Conservation (phyloP, 768 basidiomycete genomes). For the Multifurca ochricompacta region DNA sequence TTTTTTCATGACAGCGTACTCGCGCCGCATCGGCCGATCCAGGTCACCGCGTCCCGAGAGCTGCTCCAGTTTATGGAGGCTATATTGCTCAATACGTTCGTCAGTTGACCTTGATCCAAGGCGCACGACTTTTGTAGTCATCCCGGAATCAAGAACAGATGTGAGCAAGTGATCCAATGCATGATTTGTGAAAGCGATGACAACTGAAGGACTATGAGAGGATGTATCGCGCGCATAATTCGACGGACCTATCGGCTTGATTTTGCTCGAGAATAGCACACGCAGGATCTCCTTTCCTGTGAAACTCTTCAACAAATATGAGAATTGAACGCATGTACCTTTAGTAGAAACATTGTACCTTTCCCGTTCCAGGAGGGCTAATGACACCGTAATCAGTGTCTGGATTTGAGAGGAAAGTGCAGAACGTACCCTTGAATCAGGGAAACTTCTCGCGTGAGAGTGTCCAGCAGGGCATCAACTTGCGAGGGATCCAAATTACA, state of each 20-base stretch:
- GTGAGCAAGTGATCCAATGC: slow-evolving; percentile 65
- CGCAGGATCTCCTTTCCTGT: slow-evolving; percentile 65
- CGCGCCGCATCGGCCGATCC: slow-evolving; percentile 26
- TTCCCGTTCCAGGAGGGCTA: slow-evolving; percentile 73
- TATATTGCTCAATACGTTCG: slow-evolving; percentile 50
- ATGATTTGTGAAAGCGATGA: slow-evolving; percentile 69
- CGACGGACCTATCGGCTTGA: slow-evolving; percentile 41
- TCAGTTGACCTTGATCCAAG: slow-evolving; percentile 55
- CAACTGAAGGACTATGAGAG: slow-evolving; percentile 21
- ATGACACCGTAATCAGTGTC: background rate
- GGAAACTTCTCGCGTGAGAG: slow-evolving; percentile 49
- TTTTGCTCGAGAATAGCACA: slow-evolving; percentile 45
- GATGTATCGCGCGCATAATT: background rate
- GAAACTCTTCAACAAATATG: slow-evolving; percentile 37
- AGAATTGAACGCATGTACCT: background rate
- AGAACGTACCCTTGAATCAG: slow-evolving; percentile 62
- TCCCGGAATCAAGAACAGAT: slow-evolving; percentile 53
- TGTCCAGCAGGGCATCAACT: slow-evolving; percentile 56
- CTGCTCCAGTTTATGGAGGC: slow-evolving; percentile 51
- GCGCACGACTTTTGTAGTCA: slow-evolving; percentile 57
- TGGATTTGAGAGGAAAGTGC: background rate
- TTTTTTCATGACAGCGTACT: slow-evolving; percentile 35
- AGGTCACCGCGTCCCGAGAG: slow-evolving; percentile 36
- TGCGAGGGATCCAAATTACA: slow-evolving; percentile 65
- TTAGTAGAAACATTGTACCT: slow-evolving; percentile 34